Percentiles rank a stretch among this genome's conserved stretches.
Conservation (phyloP, 2,329 filamentous ascomycete species). For the Talaromyces sp. region DNA sequence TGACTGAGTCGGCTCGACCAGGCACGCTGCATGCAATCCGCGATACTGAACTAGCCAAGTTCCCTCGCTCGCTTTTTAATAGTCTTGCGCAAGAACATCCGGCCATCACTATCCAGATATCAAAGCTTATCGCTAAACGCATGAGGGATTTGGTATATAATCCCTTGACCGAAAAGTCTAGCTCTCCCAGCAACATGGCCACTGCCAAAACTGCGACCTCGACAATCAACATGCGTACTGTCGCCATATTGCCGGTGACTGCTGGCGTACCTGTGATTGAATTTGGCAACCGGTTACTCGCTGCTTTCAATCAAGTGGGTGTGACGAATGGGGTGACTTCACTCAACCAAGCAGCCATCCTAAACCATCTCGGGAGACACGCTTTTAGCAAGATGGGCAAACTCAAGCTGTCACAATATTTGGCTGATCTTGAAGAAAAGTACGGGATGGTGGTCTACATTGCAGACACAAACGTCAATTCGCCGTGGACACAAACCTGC, state of each 20-base stretch:
- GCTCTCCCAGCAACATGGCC: constrained; percentile 56
- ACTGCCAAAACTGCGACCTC: constrained; percentile 61
- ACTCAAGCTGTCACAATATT: constrained; percentile 88
- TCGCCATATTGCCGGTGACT: constrained; percentile 86
- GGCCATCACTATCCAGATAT: constrained; percentile 97
- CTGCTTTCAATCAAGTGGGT: constrained; percentile 83
- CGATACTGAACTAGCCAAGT: constrained; percentile 93
- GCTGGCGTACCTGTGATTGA: constrained; percentile 90
- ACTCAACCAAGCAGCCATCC: constrained; percentile 85
- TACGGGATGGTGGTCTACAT: constrained; percentile 94
- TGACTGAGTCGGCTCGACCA: constrained; percentile 88
- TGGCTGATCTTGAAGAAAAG: constrained; percentile 95
- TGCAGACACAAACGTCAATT: constrained; percentile 93
- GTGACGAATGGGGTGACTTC: constrained; percentile 85
- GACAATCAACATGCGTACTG: constrained; percentile 85
- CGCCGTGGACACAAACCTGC: constrained; percentile 97
- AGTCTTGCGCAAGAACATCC: constrained; percentile 95
- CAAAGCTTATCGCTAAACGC: constrained; percentile 92
- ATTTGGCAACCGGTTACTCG: constrained; percentile 84
- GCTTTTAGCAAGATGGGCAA: constrained; percentile 98
- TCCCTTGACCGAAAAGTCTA: constrained; percentile 62
- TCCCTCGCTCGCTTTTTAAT: constrained; percentile 93
- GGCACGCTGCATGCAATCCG: constrained; percentile 93
- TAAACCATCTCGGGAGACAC: constrained; percentile 91
- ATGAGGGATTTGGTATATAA: constrained; percentile 83